Evolutionary conservation across 441 rosid genomes (phyloP), one percentile per base, ranked within the genome.

Genomic region (Syzygium syzygioides): DNA sequence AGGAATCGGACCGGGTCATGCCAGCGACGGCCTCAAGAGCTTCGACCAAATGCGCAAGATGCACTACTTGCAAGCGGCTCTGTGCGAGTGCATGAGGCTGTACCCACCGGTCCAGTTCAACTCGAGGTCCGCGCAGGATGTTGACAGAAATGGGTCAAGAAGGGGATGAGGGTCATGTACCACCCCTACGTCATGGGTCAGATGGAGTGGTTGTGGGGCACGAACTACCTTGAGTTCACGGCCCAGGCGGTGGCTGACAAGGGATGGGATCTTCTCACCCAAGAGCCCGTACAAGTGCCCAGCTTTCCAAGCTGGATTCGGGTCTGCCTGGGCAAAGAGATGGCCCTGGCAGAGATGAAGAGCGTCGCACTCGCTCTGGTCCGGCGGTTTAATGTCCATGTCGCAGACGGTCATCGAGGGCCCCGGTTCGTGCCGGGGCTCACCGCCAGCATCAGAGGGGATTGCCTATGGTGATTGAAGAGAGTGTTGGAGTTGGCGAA

Each of bases 391-490:
- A 59, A 87, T 37, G 32, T 90, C 6, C 26, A 79, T 41, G 85
- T 87, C 32, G 79, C 91, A 37, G 62, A 91, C 41, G 87, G 86
- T 54, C 92, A 71, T 76, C 86, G 87, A 0, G 60, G 34, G 1
- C 95, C 92, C 4, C 92, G 90, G 89, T 97, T 96, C 25, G 88
- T 90, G 1, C 95, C 98, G 2, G 96, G 99, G 23, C 94, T 97
- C 19, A 95, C 99, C 0, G 93, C 99, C 53, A 95, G 91, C 79
- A 91, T 97, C 62, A 91, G 91, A 34, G 98, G 98, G 99, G 99
- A 19, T 92, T 96, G 10, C 95, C 92, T 87, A 94, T 93, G 55
- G 17, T 88, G 88, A 90, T 95, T 32, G 89, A 92, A n/a, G n/a
- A n/a, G n/a, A n/a, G n/a, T n/a, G n/a, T n/a, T n/a, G n/a, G n/a